Conservation (phyloP, 805 yeast species). For the Komagataella populi region DNA sequence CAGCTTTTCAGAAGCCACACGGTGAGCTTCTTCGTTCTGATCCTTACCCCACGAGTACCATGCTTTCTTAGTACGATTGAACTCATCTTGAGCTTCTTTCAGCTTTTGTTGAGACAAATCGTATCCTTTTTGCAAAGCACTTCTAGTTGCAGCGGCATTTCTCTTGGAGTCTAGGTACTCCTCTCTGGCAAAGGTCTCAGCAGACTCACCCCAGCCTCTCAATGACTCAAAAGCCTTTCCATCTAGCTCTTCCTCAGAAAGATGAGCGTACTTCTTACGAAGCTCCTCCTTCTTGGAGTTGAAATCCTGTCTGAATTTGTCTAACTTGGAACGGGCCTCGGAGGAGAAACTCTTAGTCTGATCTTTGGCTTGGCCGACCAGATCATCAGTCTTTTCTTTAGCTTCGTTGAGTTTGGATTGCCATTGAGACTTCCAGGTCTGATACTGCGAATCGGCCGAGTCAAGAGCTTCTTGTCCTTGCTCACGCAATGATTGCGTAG, state of each 20-base stretch:
- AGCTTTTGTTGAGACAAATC: slow-evolving; percentile 12
- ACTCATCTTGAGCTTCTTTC: slow-evolving; percentile 19
- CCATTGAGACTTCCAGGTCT: background rate
- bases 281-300: slow-evolving; percentile 5
- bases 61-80: slow-evolving; percentile 16
- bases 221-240: slow-evolving; percentile 20
- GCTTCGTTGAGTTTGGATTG: slow-evolving; percentile 3
- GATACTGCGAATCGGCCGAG: background rate
- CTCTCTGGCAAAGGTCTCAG: slow-evolving; percentile 2
- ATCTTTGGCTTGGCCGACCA: slow-evolving; percentile 2
- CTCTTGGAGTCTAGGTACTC: slow-evolving; percentile 4
- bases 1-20: background rate
- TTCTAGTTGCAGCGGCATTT: slow-evolving; percentile 3
- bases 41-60: slow-evolving; percentile 26
- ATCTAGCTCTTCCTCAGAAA: slow-evolving; percentile 18
- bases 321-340: background rate
- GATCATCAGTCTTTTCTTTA: slow-evolving; percentile 5
- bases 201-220: slow-evolving; percentile 8
- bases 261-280: slow-evolving; percentile 3
- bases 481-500: slow-evolving; percentile 5
- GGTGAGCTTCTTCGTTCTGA: slow-evolving; percentile 20
- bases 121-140: slow-evolving; percentile 8
- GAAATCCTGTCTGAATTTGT: slow-evolving; percentile 2
- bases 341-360: background rate
- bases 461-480: slow-evolving; percentile 10